Evolutionary conservation across 2,329 filamentous ascomycete genomes (phyloP).

Genomic region (Cordyceps cicadae): DNA sequence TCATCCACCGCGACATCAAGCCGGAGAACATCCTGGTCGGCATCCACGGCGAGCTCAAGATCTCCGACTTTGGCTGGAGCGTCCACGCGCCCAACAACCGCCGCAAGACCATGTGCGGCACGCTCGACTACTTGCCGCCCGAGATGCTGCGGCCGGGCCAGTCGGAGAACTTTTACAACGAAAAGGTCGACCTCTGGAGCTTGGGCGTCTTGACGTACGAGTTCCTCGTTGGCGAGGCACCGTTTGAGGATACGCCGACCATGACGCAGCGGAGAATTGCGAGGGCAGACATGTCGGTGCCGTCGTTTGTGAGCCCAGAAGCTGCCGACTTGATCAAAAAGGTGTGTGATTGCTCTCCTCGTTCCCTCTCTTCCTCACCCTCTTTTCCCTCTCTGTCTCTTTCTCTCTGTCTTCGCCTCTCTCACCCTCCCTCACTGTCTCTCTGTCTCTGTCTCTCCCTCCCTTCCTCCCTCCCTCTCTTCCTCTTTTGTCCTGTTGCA

Average conservation of each 20-base stretch:
- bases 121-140: constrained; percentile 91
- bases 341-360: constrained; percentile 42
- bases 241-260: constrained; percentile 89
- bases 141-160: constrained; percentile 88
- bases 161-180: constrained; percentile 80
- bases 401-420: too few species aligned
- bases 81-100: constrained; percentile 95
- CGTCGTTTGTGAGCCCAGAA: constrained; percentile 81
- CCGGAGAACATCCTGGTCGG: constrained; percentile 95
- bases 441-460: too few species aligned
- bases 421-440: too few species aligned
- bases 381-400: neutral
- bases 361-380: neutral
- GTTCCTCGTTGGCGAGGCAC: constrained; percentile 90
- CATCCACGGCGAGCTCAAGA: constrained; percentile 96
- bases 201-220: constrained; percentile 93
- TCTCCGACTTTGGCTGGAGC: constrained; percentile 97
- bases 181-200: constrained; percentile 96
- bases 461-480: too few species aligned
- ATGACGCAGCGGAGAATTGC: constrained; percentile 92
- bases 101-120: constrained; percentile 92
- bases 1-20: constrained; percentile 97
- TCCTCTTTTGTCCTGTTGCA: neutral
- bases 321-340: constrained; percentile 87
- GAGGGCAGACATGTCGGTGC: constrained; percentile 84